A percentile compares a stretch with the other conserved stretches of the same genome.
These are phyloP conservation scores for Andrographis paniculata DNA, from an alignment of 305 asterid genomes.

Conservation along the genomic window DNA sequence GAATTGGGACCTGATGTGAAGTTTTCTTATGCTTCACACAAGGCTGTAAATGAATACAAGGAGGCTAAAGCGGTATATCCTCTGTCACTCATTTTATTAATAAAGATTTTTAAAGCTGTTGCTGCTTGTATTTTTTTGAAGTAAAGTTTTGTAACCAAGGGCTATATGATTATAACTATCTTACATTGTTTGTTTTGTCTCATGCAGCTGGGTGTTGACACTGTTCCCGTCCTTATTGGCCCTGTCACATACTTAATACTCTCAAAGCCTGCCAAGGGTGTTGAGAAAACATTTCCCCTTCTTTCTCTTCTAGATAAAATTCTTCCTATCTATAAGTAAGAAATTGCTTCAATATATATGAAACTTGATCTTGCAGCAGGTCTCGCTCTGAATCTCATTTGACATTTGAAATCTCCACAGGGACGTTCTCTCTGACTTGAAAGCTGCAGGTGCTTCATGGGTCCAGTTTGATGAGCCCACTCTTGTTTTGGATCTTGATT, in stretches of 20 bases:
- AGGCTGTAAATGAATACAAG: conserved; percentile 85
- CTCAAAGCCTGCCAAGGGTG: conserved; percentile 79
- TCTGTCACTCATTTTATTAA: no score
- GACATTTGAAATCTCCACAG: no score
- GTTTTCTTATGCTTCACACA: conserved; percentile 82
- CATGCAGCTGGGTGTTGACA: conserved; percentile 64
- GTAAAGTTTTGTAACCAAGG: conserved; percentile 11
- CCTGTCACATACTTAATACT: conserved; percentile 74
- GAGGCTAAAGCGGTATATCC: conserved; percentile 80
- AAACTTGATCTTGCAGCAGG: no score
- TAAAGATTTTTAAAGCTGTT: no score
- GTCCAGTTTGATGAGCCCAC: conserved; percentile 96
- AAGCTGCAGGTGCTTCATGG: conserved; percentile 94
- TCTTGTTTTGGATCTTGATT: conserved; percentile 75
- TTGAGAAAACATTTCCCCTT: conserved; percentile 57
- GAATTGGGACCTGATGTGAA: conserved; percentile 88
- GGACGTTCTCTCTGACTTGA: conserved; percentile 85
- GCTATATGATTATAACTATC: no score
- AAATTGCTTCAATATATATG: no score
- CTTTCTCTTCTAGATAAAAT: conserved; percentile 74
- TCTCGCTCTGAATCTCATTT: no score
- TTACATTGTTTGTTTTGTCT: conserved; percentile 16
- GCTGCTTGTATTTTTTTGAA: no score
- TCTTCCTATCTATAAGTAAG: conserved; percentile 77
- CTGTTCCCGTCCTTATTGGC: conserved; percentile 72